These are phyloP conservation scores for Mortierella claussenii DNA, from an alignment of 192 early-diverging fungal species.

Conservation along the genomic window DNA sequence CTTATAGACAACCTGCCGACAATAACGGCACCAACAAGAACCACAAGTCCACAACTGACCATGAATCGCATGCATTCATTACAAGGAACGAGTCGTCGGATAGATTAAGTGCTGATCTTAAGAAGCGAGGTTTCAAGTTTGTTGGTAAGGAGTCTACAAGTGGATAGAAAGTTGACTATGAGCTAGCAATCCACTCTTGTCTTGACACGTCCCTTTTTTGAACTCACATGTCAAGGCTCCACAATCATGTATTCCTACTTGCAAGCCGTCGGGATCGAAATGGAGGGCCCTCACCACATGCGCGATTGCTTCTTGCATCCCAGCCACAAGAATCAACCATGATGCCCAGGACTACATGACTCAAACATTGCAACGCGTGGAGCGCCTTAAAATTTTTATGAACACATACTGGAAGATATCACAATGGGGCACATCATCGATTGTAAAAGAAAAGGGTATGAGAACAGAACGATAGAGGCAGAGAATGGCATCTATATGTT, in stretches of 20 bases:
- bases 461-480: too few relatives aligned
- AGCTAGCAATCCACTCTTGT: too few relatives aligned
- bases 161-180: too few relatives aligned
- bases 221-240: slow-evolving; percentile 3
- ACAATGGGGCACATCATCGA: too few relatives aligned
- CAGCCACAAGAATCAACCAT: slow-evolving; percentile 2
- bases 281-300: slow-evolving; percentile 16
- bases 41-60: background rate
- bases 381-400: too few relatives aligned
- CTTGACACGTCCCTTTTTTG: background rate
- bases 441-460: too few relatives aligned
- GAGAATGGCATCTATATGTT: too few relatives aligned
- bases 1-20: slow-evolving; percentile 8
- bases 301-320: slow-evolving; percentile 7
- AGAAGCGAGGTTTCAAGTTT: slow-evolving; percentile 53
- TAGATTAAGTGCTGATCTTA: slow-evolving; percentile 39
- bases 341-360: too few relatives aligned
- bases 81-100: slow-evolving; percentile 30
- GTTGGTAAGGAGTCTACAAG: too few relatives aligned
- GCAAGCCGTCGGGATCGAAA: slow-evolving; percentile 40
- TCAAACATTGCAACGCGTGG: too few relatives aligned
- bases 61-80: background rate
- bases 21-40: background rate
- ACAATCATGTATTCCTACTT: slow-evolving; percentile 45
- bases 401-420: too few relatives aligned